Evolutionary conservation across 257 asterid species (phyloP).

Genomic region (Osmanthus fragrans): DNA sequence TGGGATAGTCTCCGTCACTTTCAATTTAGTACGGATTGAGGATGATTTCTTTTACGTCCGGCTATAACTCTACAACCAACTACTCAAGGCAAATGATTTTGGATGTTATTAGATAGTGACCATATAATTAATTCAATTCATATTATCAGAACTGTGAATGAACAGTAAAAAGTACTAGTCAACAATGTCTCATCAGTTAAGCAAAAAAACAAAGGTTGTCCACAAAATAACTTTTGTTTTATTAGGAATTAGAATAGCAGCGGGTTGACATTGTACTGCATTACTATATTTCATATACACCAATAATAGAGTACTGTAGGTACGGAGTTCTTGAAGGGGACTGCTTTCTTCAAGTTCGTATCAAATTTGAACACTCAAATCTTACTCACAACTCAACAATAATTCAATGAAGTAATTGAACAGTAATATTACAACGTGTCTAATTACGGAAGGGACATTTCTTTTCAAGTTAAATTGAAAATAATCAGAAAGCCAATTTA

Average conservation of each 20-base stretch:
- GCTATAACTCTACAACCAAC: neutral
- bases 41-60: neutral
- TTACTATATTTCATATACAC: neutral
- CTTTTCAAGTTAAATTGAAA: neutral
- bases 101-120: neutral
- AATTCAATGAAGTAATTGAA: neutral
- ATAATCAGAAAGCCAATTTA: neutral
- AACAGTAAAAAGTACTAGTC: slow-evolving; percentile 8
- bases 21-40: neutral
- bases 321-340: neutral
- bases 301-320: neutral
- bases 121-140: slow-evolving; percentile 1
- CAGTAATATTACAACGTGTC: neutral
- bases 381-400: neutral
- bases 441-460: neutral
- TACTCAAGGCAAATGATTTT: neutral
- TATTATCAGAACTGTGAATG: neutral
- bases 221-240: slow-evolving; percentile 11
- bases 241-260: slow-evolving; percentile 10
- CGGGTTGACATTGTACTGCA: slow-evolving; percentile 7
- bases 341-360: neutral
- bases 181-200: slow-evolving; percentile 6
- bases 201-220: neutral
- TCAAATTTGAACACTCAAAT: neutral
- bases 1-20: neutral